Evolutionary conservation across 2,329 filamentous ascomycete genomes (phyloP), one percentile per base, ranked within the genome.

Genomic region (Cordyceps javanica): DNA sequence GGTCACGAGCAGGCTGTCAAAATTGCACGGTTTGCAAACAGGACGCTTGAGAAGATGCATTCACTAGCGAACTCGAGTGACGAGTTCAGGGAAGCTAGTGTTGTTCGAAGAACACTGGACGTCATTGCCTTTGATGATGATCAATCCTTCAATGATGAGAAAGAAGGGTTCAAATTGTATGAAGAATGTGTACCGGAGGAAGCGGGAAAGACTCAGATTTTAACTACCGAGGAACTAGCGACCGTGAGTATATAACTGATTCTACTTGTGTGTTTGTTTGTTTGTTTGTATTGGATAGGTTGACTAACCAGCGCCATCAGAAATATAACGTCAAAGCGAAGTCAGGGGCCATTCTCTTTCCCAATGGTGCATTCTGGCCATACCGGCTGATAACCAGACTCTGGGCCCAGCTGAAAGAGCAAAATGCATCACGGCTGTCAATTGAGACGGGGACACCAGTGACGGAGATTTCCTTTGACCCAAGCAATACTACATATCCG

Each of bases 361-460:
- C 49, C 14, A 52, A 52, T 16, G 78, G 76, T 4, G 75, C 75
- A 8, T 67, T 81, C 6, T 80, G 75, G 72, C 75, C 79, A 0
- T 81, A 79, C 55, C 66, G 75, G 13, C 69, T 82, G 3, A 69
- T 80, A 0, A 74, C 73, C 10, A 64, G 66, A 0, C 62, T 78
- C 19, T 77, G 41, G 64, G 67, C 9, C 63, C 81, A 2, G 60
- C 77, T 14, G 55, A 53, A 8, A 60, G 66, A 2, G 25, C 36
- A 42, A 9, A 69, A 70, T 5, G 55, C 65, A 0, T 60, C 61
- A 7, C 61, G 61, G 0, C 57, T 77, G 1, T 64, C 67, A 3
- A 69, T 78, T 42, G 73, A 70, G 60, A 70, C 71, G 11, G 62
- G 67, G 41, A 77, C 75, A 0, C 64, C 69, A 5, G 68, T 65